These are phyloP conservation scores for Solanum virginianum DNA, from an alignment of 257 asterid genomes.

Conservation along the genomic window DNA sequence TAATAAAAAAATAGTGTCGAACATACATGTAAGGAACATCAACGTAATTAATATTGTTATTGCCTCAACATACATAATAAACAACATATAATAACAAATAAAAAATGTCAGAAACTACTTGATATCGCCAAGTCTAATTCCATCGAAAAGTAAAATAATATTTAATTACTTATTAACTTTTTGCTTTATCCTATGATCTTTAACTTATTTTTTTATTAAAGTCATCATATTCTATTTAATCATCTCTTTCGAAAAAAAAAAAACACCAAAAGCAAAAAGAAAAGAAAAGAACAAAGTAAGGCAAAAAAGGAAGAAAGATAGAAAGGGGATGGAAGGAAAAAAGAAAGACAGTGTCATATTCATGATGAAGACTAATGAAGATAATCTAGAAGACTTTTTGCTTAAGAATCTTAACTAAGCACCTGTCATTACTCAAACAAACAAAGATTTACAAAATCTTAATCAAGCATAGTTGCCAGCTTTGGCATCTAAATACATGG, in stretches of 20 bases:
- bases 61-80: background rate
- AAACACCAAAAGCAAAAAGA: background rate
- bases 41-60: too few relatives aligned
- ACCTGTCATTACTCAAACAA: slow-evolving; percentile 6
- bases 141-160: background rate
- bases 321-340: background rate
- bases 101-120: too few relatives aligned
- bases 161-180: background rate
- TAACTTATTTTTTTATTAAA: too few relatives aligned
- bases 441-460: slow-evolving; percentile 19
- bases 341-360: background rate
- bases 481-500: slow-evolving; percentile 22
- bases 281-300: background rate
- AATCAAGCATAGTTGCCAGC: slow-evolving; percentile 31
- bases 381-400: background rate
- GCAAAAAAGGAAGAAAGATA: background rate
- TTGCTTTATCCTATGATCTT: too few relatives aligned
- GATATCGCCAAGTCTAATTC: background rate
- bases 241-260: background rate
- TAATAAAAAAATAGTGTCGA: too few relatives aligned
- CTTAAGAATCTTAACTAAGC: background rate
- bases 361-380: background rate
- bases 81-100: background rate
- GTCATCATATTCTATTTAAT: background rate
- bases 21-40: background rate